phyloP scores from a whole-genome alignment of 1,284 basidiomycete species.

The Melanopsichium pennsylvanicum region DNA sequence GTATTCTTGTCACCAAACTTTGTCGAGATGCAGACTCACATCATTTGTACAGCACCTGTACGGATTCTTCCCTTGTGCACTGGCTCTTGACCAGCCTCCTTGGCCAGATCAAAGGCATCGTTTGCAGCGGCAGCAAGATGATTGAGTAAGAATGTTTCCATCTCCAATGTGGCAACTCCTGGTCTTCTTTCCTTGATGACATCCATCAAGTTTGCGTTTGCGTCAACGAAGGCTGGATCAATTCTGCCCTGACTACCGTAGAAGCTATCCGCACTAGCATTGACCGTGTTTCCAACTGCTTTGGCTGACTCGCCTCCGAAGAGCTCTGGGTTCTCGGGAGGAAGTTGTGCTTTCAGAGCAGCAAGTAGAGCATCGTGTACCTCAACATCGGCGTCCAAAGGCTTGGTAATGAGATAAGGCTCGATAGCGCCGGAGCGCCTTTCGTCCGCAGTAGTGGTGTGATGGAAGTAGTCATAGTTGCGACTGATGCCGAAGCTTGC shows the following conservation, averaged over 20 bases:
- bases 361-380: slow-evolving; percentile 68
- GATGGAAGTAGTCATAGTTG: slow-evolving; percentile 75
- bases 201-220: slow-evolving; percentile 75
- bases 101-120: slow-evolving; percentile 27
- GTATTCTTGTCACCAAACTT: no score
- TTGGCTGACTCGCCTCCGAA: slow-evolving; percentile 27
- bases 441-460: slow-evolving; percentile 28
- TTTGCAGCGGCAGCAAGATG: slow-evolving; percentile 56
- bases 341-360: slow-evolving; percentile 25
- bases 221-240: slow-evolving; percentile 77
- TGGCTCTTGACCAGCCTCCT: slow-evolving; percentile 10
- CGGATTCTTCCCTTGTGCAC: slow-evolving; percentile 70
- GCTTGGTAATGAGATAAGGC: slow-evolving; percentile 77
- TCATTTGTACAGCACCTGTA: slow-evolving; percentile 81
- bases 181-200: slow-evolving; percentile 67
- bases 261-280: slow-evolving; percentile 69
- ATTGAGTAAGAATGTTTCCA: slow-evolving; percentile 64
- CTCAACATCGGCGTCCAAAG: slow-evolving; percentile 72
- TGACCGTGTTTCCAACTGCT: slow-evolving; percentile 45
- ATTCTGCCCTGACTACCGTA: slow-evolving; percentile 84
- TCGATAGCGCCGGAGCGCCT: slow-evolving; percentile 30
- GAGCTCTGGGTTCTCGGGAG: not conserved
- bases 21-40: slow-evolving; percentile 67
- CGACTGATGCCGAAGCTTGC: slow-evolving; percentile 75
- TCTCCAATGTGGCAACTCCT: slow-evolving; percentile 69